Evolutionary conservation across 1,284 basidiomycete genomes (phyloP).

Genomic region (Cerioporus squamosus): DNA sequence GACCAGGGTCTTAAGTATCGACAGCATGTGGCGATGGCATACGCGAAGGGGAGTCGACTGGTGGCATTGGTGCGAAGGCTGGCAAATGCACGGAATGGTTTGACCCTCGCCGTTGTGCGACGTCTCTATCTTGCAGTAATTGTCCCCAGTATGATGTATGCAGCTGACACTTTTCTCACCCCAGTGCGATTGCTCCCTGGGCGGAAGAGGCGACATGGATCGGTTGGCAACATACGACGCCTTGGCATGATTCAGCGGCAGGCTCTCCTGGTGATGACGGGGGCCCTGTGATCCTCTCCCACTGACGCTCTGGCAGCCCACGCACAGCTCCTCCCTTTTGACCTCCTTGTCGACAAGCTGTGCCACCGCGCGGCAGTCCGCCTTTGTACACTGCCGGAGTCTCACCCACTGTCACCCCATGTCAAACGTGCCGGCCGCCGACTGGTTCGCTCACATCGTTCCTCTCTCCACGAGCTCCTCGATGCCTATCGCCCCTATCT

Average conservation of each 20-base stretch:
- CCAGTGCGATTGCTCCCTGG: constrained; percentile 18
- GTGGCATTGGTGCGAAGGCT: constrained; percentile 28
- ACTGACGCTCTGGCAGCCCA: constrained; percentile 21
- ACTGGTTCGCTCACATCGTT: too few species aligned
- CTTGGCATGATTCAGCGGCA: constrained; percentile 37
- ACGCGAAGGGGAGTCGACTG: constrained; percentile 36
- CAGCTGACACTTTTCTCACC: constrained; percentile 39
- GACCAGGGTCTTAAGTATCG: constrained; percentile 40
- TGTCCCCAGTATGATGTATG: constrained; percentile 41
- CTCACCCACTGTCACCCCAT: too few species aligned
- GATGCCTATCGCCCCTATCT: too few species aligned
- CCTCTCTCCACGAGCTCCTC: too few species aligned
- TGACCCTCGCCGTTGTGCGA: not conserved
- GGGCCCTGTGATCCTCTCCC: constrained; percentile 38
- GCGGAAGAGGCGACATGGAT: constrained; percentile 18
- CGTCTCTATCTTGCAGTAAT: constrained; percentile 33
- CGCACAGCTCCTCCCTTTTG: too few species aligned
- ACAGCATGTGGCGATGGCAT: constrained; percentile 34
- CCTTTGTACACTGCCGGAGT: too few species aligned
- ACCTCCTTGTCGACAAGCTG: too few species aligned
- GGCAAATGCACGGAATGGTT: constrained; percentile 7
- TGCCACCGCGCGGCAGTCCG: too few species aligned
- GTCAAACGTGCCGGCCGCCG: too few species aligned
- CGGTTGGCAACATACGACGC: not conserved
- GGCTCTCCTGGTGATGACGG: constrained; percentile 38